Percentiles rank a stretch among this genome's conserved stretches.
These are phyloP conservation scores for Periconia macrospinosa DNA, from an alignment of 2,329 filamentous ascomycete genomes.

Conservation along the genomic window DNA sequence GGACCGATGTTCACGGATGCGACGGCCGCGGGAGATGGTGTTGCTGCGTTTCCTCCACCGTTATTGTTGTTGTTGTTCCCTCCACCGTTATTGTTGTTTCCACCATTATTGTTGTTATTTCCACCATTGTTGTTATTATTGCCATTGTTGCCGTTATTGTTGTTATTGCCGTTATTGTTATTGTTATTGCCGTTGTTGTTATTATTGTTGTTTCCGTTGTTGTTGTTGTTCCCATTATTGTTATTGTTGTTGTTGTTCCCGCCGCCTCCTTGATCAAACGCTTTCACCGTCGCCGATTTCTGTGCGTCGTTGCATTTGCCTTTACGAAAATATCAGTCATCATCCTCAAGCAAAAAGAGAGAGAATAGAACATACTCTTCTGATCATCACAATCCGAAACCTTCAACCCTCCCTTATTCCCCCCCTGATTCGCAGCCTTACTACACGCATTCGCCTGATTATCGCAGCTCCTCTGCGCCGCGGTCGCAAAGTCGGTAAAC, in stretches of 20 bases:
- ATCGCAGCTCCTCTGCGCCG: constrained; percentile 63
- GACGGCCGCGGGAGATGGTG: constrained; percentile 1
- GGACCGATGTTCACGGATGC: constrained; percentile 37
- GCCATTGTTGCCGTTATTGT: background rate
- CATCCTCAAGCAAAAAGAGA: background rate
- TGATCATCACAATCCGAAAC: constrained; percentile 60
- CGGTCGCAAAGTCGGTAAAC: constrained; percentile 59
- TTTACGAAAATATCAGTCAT: constrained; percentile 6
- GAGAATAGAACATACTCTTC: constrained; percentile 34
- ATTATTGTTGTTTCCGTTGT: background rate
- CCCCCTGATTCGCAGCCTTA: constrained; percentile 50
- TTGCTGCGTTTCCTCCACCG: background rate
- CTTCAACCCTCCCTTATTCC: constrained; percentile 44
- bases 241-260: background rate
- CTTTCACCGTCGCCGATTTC: constrained; percentile 26
- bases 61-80: background rate
- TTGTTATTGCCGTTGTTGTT: background rate
- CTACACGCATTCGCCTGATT: constrained; percentile 64
- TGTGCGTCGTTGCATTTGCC: constrained; percentile 33
- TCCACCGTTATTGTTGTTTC: background rate
- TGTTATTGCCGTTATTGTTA: constrained; percentile 1
- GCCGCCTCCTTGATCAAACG: constrained; percentile 15
- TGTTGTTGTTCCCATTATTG: background rate
- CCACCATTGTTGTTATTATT: no score
- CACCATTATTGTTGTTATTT: constrained; percentile 2